phyloP scores from a whole-genome alignment of 164 flowering plant species.

The Berberis thunbergii region DNA sequence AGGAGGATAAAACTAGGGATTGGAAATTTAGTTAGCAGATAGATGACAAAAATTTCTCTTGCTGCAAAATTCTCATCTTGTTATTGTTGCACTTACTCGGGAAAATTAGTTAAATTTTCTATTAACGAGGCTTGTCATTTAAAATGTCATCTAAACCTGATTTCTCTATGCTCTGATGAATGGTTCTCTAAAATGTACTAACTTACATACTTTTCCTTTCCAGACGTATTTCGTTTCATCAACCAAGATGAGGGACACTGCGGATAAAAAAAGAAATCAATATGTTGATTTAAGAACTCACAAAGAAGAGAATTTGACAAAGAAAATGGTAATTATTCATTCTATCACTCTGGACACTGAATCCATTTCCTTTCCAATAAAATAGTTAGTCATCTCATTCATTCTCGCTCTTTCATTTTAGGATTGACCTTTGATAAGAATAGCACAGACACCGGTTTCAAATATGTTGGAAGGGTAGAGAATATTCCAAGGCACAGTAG shows the following conservation, averaged over 20 bases:
- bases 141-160: not conserved
- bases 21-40: too few species aligned
- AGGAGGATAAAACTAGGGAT: too few species aligned
- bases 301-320: conserved; percentile 32
- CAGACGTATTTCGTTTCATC: conserved; percentile 70
- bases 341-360: not conserved
- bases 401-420: conserved; percentile 15
- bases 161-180: not conserved
- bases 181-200: too few species aligned
- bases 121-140: too few species aligned
- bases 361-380: not conserved
- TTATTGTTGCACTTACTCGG: too few species aligned
- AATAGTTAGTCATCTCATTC: not conserved
- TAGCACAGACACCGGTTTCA: conserved; percentile 55
- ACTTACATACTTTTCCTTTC: not conserved
- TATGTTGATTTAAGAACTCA: conserved; percentile 20
- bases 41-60: too few species aligned
- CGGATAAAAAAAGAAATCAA: conserved; percentile 30
- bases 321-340: not conserved
- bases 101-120: too few species aligned
- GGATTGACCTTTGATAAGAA: conserved; percentile 38
- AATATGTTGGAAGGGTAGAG: conserved; percentile 50
- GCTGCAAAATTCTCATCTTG: too few species aligned
- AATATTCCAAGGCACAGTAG: conserved; percentile 68
- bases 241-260: conserved; percentile 43